A percentile compares a stretch with the other conserved stretches of the same genome.
Evolutionary conservation across 1,284 basidiomycete genomes (phyloP).

Genomic region (Ceratobasidium papillatum): DNA sequence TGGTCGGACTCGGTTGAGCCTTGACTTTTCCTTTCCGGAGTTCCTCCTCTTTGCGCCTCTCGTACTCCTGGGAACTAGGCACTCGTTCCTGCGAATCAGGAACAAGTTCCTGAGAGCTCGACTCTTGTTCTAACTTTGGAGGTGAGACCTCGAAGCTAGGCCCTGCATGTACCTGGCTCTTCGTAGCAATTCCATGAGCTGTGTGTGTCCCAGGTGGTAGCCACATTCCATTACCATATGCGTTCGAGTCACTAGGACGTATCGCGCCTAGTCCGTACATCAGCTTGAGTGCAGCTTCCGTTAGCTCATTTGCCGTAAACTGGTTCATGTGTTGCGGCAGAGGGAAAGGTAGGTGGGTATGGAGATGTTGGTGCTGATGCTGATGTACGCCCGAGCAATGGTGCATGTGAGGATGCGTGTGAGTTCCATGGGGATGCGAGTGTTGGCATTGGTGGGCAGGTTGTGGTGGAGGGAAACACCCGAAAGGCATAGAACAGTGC

Average conservation of each 20-base stretch:
- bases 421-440: background rate
- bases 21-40: background rate
- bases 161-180: background rate
- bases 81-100: slow-evolving; percentile 8
- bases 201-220: background rate
- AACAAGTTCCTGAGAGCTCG: slow-evolving; percentile 21
- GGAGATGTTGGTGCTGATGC: slow-evolving; percentile 33
- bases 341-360: slow-evolving; percentile 16
- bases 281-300: slow-evolving; percentile 24
- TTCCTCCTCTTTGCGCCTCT: slow-evolving; percentile 4
- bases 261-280: slow-evolving; percentile 26
- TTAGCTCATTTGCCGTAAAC: slow-evolving; percentile 22
- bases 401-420: background rate
- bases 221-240: slow-evolving; percentile 10
- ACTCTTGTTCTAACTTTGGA: slow-evolving; percentile 17
- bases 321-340: background rate
- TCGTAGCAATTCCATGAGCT: background rate
- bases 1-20: background rate
- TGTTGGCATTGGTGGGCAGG: background rate
- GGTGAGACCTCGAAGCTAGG: background rate
- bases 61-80: slow-evolving; percentile 26
- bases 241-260: background rate
- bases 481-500: slow-evolving; percentile 7
- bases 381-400: slow-evolving; percentile 17
- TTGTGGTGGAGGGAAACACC: slow-evolving; percentile 8